A percentile compares a stretch with the other conserved stretches of the same genome.
Conservation (phyloP, 805 yeast species). For the Myxozyma geophila region DNA sequence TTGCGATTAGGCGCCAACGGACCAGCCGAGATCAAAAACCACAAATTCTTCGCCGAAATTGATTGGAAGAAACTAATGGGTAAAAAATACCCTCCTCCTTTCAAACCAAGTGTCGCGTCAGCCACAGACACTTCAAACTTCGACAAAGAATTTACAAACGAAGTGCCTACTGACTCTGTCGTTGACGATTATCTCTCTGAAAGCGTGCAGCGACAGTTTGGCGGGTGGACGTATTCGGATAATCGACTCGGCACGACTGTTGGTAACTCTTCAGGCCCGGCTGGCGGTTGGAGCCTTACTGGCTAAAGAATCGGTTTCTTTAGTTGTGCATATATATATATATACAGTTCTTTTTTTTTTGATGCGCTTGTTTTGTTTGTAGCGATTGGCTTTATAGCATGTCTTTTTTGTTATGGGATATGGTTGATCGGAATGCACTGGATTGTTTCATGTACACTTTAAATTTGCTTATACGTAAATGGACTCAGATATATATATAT, state of each 20-base stretch:
- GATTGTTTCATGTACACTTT: background rate
- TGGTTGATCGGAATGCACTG: background rate
- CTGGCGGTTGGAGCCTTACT: slow-evolving; percentile 36
- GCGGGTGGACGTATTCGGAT: slow-evolving; percentile 90
- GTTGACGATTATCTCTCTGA: slow-evolving; percentile 85
- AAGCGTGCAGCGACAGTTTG: slow-evolving; percentile 96
- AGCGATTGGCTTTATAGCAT: background rate
- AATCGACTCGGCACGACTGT: slow-evolving; percentile 36
- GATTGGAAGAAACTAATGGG: slow-evolving; percentile 84
- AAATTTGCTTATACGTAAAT: background rate
- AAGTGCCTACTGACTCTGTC: slow-evolving; percentile 92
- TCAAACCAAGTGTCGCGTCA: slow-evolving; percentile 76
- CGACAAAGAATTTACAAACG: slow-evolving; percentile 88
- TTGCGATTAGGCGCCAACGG: slow-evolving; percentile 78
- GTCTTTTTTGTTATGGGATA: slow-evolving; percentile 7
- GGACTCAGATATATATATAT: too few species aligned
- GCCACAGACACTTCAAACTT: slow-evolving; percentile 91
- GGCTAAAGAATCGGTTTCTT: slow-evolving; percentile 14
- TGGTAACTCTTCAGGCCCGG: slow-evolving; percentile 24
- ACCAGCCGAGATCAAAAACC: slow-evolving; percentile 80
- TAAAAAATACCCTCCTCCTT: slow-evolving; percentile 94
- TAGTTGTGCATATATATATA: background rate
- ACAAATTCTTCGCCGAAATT: slow-evolving; percentile 79
- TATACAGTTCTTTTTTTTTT: background rate
- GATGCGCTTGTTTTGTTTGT: background rate